Percentiles rank a stretch among this genome's conserved stretches.
Evolutionary conservation across 1,284 basidiomycete genomes (phyloP).

Genomic region (Ustilago loliicola): DNA sequence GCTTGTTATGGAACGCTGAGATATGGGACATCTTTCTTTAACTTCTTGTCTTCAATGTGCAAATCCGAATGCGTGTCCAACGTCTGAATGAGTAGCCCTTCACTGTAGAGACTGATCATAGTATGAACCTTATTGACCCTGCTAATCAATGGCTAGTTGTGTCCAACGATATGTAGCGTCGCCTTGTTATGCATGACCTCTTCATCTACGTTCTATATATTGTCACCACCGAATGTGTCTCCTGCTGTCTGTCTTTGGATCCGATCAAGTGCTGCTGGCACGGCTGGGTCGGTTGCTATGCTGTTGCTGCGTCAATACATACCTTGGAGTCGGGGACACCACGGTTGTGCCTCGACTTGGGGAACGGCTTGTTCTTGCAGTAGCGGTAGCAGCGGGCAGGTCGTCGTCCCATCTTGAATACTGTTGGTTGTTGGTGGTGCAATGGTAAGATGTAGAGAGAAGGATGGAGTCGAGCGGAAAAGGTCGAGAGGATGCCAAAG

Average conservation of each 20-base stretch:
- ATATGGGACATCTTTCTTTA: too few species aligned
- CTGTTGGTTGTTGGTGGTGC: slow-evolving; percentile 14
- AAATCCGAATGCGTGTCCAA: too few species aligned
- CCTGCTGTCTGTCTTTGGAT: not conserved
- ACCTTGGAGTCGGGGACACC: slow-evolving; percentile 74
- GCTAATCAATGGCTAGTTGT: too few species aligned
- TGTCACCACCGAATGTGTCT: not conserved
- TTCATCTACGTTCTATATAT: too few species aligned
- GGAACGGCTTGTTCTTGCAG: slow-evolving; percentile 71
- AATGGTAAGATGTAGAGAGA: not conserved
- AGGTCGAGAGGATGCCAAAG: slow-evolving; percentile 23
- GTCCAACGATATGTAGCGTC: too few species aligned
- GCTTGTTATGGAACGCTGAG: too few species aligned
- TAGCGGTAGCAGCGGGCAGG: slow-evolving; percentile 69
- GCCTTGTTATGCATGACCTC: too few species aligned
- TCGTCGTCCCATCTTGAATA: slow-evolving; percentile 65
- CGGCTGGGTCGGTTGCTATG: slow-evolving; percentile 14
- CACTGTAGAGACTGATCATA: too few species aligned
- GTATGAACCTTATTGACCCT: too few species aligned
- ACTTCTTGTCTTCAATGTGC: too few species aligned
- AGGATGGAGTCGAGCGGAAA: not conserved
- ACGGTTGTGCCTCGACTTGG: slow-evolving; percentile 85
- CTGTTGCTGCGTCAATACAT: slow-evolving; percentile 16
- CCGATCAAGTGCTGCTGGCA: slow-evolving; percentile 9
- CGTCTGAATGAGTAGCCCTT: too few species aligned